phyloP scores from a whole-genome alignment of 2,329 filamentous ascomycete species.

The Chaetomiaceae sp. region DNA sequence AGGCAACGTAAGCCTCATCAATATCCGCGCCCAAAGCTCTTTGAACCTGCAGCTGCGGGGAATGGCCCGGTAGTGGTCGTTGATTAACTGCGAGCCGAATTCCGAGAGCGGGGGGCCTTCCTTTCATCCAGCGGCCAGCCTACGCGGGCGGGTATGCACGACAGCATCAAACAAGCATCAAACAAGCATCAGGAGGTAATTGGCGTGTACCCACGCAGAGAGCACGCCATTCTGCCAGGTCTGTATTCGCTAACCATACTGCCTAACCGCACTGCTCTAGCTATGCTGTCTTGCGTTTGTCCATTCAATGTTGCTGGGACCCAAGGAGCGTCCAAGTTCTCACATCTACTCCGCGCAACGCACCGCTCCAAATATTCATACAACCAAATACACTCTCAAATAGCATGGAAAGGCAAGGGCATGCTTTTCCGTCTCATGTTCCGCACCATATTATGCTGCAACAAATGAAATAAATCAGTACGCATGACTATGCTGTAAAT shows the following conservation, averaged over 20 bases:
- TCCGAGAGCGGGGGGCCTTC: not conserved
- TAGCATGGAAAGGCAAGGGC: not conserved
- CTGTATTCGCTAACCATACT: not conserved
- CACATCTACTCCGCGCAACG: not conserved
- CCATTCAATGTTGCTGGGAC: not conserved
- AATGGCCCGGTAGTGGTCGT: not conserved
- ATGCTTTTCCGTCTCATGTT: constrained; percentile 14
- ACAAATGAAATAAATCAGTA: constrained; percentile 6
- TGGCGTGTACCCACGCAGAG: not conserved
- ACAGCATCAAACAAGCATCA: no score
- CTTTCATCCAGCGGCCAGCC: no score
- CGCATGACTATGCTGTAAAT: not conserved
- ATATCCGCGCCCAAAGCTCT: not conserved
- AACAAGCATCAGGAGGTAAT: not conserved
- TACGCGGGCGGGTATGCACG: no score
- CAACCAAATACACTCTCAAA: not conserved
- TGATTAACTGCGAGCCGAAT: constrained; percentile 1
- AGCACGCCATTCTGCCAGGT: not conserved
- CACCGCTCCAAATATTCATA: not conserved
- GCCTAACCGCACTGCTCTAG: no score
- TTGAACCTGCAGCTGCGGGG: not conserved
- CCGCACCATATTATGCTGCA: constrained; percentile 14
- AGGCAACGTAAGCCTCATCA: constrained; percentile 17
- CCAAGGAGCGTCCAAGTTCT: not conserved
- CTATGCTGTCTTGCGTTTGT: not conserved